A percentile compares a stretch with the other conserved stretches of the same genome.
Evolutionary conservation across 2,329 filamentous ascomycete species (phyloP).

Genomic region (Arthrobotrys musiformis): DNA sequence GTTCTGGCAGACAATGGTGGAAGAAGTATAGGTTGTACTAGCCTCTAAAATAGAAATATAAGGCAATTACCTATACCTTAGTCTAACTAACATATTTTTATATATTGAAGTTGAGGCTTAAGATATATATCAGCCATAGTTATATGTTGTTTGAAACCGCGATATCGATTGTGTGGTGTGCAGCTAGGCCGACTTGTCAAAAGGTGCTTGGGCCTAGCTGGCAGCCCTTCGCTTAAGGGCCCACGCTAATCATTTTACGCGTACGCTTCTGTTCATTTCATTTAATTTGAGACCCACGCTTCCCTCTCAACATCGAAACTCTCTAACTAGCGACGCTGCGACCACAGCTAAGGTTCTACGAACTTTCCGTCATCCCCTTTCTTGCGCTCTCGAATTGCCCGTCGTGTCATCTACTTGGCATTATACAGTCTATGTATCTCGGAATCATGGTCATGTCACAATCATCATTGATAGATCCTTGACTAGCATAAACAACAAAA

Average conservation of each 20-base stretch:
- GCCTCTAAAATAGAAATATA: neutral
- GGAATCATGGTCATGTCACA: neutral
- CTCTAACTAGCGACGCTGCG: too few relatives aligned
- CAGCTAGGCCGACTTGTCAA: neutral
- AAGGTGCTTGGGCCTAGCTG: too few relatives aligned
- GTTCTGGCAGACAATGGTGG: too few relatives aligned
- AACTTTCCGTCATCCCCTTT: neutral
- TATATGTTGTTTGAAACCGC: neutral
- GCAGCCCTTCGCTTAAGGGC: neutral
- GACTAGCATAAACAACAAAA: conserved; percentile 4
- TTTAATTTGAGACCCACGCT: conserved; percentile 21
- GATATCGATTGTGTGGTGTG: neutral
- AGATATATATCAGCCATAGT: neutral
- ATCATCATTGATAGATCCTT: conserved; percentile 13
- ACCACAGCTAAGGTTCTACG: too few relatives aligned
- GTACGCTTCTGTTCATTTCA: conserved; percentile 3
- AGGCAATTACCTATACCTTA: neutral
- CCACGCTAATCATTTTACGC: conserved; percentile 17
- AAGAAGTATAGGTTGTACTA: neutral
- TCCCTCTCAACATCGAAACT: conserved; percentile 23
- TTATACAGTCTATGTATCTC: neutral
- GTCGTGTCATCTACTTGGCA: neutral
- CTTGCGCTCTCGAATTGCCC: neutral
- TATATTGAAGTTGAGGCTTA: conserved; percentile 4
- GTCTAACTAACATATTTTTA: too few relatives aligned